These are phyloP conservation scores for Coccomyxa sp. DNA, from an alignment of 139 green algal species.

Conservation along the genomic window DNA sequence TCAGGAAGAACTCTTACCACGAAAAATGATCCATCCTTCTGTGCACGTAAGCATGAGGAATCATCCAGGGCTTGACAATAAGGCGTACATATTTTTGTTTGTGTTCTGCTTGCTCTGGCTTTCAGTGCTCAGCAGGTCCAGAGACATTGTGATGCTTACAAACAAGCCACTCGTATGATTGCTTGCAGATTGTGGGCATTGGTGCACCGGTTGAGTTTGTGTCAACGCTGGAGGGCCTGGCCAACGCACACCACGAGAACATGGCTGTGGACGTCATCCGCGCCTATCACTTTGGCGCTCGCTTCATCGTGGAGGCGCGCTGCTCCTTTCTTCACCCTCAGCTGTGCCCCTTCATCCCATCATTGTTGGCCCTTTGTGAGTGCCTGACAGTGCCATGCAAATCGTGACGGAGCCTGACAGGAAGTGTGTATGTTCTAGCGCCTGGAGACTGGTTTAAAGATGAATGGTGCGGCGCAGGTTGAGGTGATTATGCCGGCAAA, in stretches of 20 bases:
- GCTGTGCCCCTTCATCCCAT: not conserved
- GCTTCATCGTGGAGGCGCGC: slow-evolving; percentile 60
- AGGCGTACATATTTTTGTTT: too few species aligned
- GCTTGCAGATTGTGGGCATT: slow-evolving; percentile 54
- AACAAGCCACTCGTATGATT: too few species aligned
- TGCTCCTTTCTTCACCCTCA: not conserved
- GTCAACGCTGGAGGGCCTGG: slow-evolving; percentile 42
- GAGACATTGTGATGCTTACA: too few species aligned
- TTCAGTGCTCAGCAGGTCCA: too few species aligned
- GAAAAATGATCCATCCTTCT: too few species aligned
- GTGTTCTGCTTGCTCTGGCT: too few species aligned
- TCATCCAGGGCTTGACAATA: too few species aligned
- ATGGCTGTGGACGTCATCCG: slow-evolving; percentile 31
- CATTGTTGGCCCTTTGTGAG: not conserved
- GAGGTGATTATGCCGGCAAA: slow-evolving; percentile 61
- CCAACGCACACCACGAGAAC: slow-evolving; percentile 38
- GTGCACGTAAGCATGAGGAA: too few species aligned
- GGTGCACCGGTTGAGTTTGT: slow-evolving; percentile 48
- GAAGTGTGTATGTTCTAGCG: not conserved
- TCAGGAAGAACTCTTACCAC: slow-evolving; percentile 1
- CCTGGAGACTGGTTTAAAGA: not conserved
- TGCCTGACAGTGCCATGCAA: not conserved
- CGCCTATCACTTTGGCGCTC: slow-evolving; percentile 55
- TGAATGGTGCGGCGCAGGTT: slow-evolving; percentile 13
- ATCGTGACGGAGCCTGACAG: not conserved